Evolutionary conservation across 169 alveolate genomes (phyloP), one percentile per base, ranked within the genome.

Genomic region (Eimeria necatrix): DNA sequence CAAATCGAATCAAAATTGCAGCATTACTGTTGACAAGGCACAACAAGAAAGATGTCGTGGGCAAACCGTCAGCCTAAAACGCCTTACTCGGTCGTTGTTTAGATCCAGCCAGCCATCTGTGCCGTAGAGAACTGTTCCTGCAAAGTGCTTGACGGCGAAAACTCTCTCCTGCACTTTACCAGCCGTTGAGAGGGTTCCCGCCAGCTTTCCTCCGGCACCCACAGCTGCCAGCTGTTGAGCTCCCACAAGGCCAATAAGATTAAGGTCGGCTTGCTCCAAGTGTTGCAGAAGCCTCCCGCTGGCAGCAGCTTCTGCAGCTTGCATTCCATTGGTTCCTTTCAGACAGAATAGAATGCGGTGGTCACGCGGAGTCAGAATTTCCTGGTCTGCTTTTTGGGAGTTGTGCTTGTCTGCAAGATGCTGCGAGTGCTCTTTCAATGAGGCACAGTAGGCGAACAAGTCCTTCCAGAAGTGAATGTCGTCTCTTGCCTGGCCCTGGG

Each of bases 381-480:
- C 80, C 24, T 24, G 78, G 41, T 32, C 24, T 52, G 51, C 7
- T 24, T 41, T 64, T 12, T 51, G 59, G 48, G 48, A 18, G 7
- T 49, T 56, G 64, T 18, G 86, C 86, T 8, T 32, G 41, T 8
- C 20, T 14, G 26, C 10, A 2, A 3, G 56, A 41, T 68, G 9
- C 49, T n/a, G 41, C 51, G 16, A 10, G 18, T 5, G 78, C 22
- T 64, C 85, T 46, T 61, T 46, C 53, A n/a, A 2, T 51, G 73
- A 74, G 22, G 83, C 10, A 48, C 93, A 87, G 76, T 60, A 87
- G 2, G 70, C 52, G 53, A 87, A 87, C 22, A 87, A 41, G 85
- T 70, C 93, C 16, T 56, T 61, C 93, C 93, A 87, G 85, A 87
- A 87, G 85, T 87, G 83, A 26, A 52, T 49, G 71, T 87, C 93